Evolutionary conservation across 805 yeast genomes (phyloP).

Genomic region (Blastobotrys chiropterorum): DNA sequence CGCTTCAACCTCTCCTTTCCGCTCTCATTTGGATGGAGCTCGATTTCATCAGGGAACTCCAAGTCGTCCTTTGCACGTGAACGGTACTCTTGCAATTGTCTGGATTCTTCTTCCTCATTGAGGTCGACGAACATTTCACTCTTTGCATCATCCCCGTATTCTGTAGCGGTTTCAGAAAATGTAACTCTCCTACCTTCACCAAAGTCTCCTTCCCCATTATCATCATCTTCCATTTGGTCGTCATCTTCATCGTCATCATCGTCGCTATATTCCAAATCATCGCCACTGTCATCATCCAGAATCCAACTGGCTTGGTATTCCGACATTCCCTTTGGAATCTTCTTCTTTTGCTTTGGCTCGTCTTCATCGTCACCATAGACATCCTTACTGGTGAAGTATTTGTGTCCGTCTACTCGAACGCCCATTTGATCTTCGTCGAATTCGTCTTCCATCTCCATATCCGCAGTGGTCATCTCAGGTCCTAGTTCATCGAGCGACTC

Average conservation of each 20-base stretch:
- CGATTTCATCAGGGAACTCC: conserved; percentile 95
- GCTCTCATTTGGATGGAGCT: conserved; percentile 66
- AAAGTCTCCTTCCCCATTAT: conserved; percentile 15
- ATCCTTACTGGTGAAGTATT: conserved; percentile 32
- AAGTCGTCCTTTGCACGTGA: conserved; percentile 70
- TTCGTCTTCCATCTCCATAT: conserved; percentile 27
- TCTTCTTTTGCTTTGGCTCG: conserved; percentile 29
- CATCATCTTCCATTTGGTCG: conserved; percentile 10
- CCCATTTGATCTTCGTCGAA: conserved; percentile 34
- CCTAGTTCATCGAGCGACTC: conserved; percentile 27
- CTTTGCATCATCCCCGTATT: conserved; percentile 35
- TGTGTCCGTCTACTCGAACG: conserved; percentile 51
- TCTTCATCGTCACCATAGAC: conserved; percentile 26
- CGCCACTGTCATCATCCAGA: conserved; percentile 32
- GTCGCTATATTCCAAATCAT: conserved; percentile 37
- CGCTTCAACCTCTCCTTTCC: conserved; percentile 70
- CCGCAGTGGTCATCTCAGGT: conserved; percentile 19
- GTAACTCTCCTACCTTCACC: conserved; percentile 12
- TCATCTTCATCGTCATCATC: conserved; percentile 28
- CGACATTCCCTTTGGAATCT: conserved; percentile 64
- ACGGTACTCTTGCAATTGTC: conserved; percentile 66
- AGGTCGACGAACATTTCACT: conserved; percentile 66
- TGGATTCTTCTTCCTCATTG: conserved; percentile 74
- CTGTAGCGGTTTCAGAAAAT: conserved; percentile 34
- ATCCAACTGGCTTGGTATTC: conserved; percentile 75